A percentile compares a stretch with the other conserved stretches of the same genome.
Conservation (phyloP, 352 stramenopile genomes). For the Elongisporangium prolatum region DNA sequence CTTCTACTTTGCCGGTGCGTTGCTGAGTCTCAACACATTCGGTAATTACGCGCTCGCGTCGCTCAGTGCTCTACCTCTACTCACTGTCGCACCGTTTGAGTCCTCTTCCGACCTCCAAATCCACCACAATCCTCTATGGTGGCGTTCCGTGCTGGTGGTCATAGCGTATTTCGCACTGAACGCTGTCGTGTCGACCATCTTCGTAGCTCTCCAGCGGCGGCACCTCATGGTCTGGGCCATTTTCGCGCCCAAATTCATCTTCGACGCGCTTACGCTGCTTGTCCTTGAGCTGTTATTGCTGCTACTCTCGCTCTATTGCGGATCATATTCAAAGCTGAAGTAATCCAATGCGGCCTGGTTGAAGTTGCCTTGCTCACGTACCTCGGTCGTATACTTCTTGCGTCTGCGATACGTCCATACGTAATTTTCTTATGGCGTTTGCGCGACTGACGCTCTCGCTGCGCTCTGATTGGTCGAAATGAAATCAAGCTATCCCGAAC, state of each 20-base stretch:
- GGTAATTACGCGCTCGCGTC: slow-evolving; percentile 54
- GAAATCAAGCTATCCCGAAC: not conserved
- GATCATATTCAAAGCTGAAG: not conserved
- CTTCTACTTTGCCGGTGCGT: slow-evolving; percentile 61
- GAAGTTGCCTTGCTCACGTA: not conserved
- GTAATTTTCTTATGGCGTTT: not conserved
- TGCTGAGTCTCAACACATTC: slow-evolving; percentile 89
- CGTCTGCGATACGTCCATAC: not conserved
- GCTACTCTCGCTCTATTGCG: slow-evolving; percentile 18
- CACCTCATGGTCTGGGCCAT: slow-evolving; percentile 93
- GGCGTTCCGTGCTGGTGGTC: slow-evolving; percentile 18
- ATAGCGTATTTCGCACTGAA: slow-evolving; percentile 52
- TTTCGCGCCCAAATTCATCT: slow-evolving; percentile 90
- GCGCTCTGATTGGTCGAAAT: not conserved
- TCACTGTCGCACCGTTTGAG: not conserved
- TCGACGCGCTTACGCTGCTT: slow-evolving; percentile 65
- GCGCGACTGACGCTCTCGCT: not conserved
- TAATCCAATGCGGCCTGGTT: not conserved
- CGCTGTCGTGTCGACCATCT: slow-evolving; percentile 68
- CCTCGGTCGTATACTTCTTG: not conserved
- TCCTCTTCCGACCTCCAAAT: not conserved
- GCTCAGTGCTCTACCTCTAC: slow-evolving; percentile 25
- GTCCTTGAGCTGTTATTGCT: slow-evolving; percentile 41
- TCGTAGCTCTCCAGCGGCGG: slow-evolving; percentile 79
- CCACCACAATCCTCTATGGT: not conserved